phyloP scores from a whole-genome alignment of 2,329 filamentous ascomycete genomes.

The Ophiostoma sp. region DNA sequence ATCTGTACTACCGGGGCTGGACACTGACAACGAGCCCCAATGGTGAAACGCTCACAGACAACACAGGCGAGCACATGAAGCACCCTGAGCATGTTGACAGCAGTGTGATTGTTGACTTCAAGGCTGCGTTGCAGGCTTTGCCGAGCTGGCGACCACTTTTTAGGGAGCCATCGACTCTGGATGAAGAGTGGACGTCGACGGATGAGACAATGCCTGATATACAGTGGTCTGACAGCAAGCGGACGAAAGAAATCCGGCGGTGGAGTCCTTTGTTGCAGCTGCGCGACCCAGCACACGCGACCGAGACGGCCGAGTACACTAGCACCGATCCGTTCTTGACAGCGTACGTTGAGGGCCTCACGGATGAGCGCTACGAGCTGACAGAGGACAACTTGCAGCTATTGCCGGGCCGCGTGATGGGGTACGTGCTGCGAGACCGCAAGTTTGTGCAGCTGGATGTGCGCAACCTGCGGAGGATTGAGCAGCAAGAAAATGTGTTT shows the following conservation, averaged over 20 bases:
- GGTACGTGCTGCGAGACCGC: conserved; percentile 30
- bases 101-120: conserved; percentile 31
- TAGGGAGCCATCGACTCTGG: conserved; percentile 5
- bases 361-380: conserved; percentile 20
- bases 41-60: conserved; percentile 19
- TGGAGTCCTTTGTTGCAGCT: conserved; percentile 20
- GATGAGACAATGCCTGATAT: conserved; percentile 15
- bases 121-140: conserved; percentile 25
- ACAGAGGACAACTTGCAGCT: conserved; percentile 24
- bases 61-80: conserved; percentile 11
- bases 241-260: conserved; percentile 17
- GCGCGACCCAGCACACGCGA: conserved; percentile 20
- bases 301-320: conserved; percentile 20
- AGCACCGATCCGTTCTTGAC: conserved; percentile 13
- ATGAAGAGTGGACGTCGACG: background rate
- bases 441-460: conserved; percentile 29
- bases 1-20: conserved; percentile 41
- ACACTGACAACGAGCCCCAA: conserved; percentile 38
- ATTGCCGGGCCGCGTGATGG: conserved; percentile 27
- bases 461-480: conserved; percentile 18
- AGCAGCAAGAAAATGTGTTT: conserved; percentile 24
- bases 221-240: conserved; percentile 19
- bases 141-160: conserved; percentile 26
- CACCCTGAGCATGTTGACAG: conserved; percentile 29
- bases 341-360: conserved; percentile 17